These are phyloP conservation scores for Dendrobium catenatum DNA, from an alignment of 106 monocot species.

Conservation along the genomic window DNA sequence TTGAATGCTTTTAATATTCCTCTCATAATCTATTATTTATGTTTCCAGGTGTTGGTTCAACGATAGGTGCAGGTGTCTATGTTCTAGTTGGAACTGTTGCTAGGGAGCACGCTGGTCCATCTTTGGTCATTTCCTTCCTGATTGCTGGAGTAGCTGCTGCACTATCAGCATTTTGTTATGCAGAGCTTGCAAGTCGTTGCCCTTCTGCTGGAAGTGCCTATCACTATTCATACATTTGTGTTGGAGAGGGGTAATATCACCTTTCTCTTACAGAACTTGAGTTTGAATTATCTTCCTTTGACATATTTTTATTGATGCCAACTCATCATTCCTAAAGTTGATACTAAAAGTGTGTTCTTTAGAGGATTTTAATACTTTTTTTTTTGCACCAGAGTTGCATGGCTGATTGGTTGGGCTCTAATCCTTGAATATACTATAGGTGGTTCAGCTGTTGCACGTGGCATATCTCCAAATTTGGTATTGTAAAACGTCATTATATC, in stretches of 20 bases:
- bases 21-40: not conserved
- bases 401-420: constrained; percentile 98
- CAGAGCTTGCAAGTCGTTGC: constrained; percentile 94
- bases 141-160: constrained; percentile 97
- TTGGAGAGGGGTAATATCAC: constrained; percentile 84
- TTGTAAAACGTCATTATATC: not conserved
- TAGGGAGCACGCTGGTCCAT: constrained; percentile 78
- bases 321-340: no score
- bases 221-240: constrained; percentile 97
- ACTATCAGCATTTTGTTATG: constrained; percentile 95
- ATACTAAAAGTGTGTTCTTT: no score
- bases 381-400: constrained; percentile 12
- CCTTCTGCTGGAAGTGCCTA: constrained; percentile 98
- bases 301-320: not conserved
- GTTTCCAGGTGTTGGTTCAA: constrained; percentile 73
- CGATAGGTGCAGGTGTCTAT: constrained; percentile 95
- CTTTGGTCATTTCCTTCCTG: constrained; percentile 84
- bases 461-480: constrained; percentile 96
- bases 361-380: not conserved
- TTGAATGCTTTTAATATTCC: not conserved
- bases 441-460: constrained; percentile 88
- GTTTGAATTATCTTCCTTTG: not conserved
- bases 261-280: not conserved
- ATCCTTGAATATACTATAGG: constrained; percentile 96
- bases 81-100: constrained; percentile 96